These are phyloP conservation scores for Fistulifera solaris DNA, from an alignment of 108 stramenopile species.

Conservation along the genomic window DNA sequence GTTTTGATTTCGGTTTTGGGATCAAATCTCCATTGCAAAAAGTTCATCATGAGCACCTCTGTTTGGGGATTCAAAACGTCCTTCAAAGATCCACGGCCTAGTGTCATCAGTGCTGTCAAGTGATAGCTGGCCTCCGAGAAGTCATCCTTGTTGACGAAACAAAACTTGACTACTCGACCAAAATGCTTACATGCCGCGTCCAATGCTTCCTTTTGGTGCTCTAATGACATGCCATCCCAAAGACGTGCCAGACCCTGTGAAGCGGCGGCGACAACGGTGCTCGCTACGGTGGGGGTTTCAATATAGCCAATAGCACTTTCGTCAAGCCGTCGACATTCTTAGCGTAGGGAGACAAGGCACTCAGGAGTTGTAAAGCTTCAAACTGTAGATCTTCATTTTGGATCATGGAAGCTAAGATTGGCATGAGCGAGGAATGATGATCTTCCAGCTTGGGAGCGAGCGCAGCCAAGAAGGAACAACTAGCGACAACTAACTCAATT, in stretches of 20 bases:
- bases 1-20: conserved; percentile 31
- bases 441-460: too few relatives aligned
- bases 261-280: conserved; percentile 1
- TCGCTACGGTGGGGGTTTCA: not conserved
- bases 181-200: conserved; percentile 18
- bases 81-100: conserved; percentile 23
- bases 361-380: not conserved
- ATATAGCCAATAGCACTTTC: conserved; percentile 5
- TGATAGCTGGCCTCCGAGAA: conserved; percentile 43
- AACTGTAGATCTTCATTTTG: too few relatives aligned
- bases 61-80: conserved; percentile 12
- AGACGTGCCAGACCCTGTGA: conserved; percentile 29
- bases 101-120: conserved; percentile 27
- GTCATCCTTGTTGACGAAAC: conserved; percentile 16
- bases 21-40: conserved; percentile 40
- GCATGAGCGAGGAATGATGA: too few relatives aligned
- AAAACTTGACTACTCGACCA: conserved; percentile 23
- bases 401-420: too few relatives aligned
- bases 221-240: conserved; percentile 24
- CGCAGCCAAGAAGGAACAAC: too few relatives aligned
- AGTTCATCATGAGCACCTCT: conserved; percentile 19
- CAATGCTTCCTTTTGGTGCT: conserved; percentile 16
- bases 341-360: not conserved
- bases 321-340: conserved; percentile 1
- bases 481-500: too few relatives aligned